Conservation (phyloP, 768 basidiomycete species). For the Artomyces pyxidatus region DNA sequence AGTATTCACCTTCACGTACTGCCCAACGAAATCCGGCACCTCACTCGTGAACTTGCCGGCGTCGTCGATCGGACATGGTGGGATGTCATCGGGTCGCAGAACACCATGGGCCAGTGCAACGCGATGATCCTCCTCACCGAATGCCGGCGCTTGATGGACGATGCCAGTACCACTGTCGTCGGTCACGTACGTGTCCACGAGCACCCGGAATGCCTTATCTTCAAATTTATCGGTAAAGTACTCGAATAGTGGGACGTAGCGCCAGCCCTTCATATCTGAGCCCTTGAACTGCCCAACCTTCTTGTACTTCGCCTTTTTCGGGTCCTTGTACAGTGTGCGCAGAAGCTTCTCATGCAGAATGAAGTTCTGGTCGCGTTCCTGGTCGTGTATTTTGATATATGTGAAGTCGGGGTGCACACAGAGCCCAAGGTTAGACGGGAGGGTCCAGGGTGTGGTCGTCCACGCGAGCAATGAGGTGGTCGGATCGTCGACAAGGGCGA, state of each 20-base stretch:
- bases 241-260: conserved; percentile 90
- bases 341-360: conserved; percentile 88
- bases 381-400: conserved; percentile 95
- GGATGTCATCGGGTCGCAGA: conserved; percentile 82
- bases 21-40: conserved; percentile 83
- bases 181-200: conserved; percentile 90
- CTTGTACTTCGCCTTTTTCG: conserved; percentile 94
- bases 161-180: conserved; percentile 93
- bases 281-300: conserved; percentile 85
- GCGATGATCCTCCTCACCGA: conserved; percentile 98
- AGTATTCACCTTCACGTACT: conserved; percentile 73
- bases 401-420: conserved; percentile 96
- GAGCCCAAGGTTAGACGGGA: conserved; percentile 90
- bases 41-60: conserved; percentile 79
- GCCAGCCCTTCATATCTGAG: conserved; percentile 91
- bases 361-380: conserved; percentile 78
- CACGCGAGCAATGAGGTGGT: conserved; percentile 86
- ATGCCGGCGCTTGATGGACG: conserved; percentile 97
- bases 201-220: conserved; percentile 83
- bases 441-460: conserved; percentile 99
- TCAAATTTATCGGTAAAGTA: conserved; percentile 95
- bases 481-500: conserved; percentile 91
- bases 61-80: conserved; percentile 95
- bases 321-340: conserved; percentile 87
- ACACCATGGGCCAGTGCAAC: conserved; percentile 81